Percentiles rank a stretch among this genome's conserved stretches.
Conservation (phyloP, 805 yeast species). For the Starmerella floris region DNA sequence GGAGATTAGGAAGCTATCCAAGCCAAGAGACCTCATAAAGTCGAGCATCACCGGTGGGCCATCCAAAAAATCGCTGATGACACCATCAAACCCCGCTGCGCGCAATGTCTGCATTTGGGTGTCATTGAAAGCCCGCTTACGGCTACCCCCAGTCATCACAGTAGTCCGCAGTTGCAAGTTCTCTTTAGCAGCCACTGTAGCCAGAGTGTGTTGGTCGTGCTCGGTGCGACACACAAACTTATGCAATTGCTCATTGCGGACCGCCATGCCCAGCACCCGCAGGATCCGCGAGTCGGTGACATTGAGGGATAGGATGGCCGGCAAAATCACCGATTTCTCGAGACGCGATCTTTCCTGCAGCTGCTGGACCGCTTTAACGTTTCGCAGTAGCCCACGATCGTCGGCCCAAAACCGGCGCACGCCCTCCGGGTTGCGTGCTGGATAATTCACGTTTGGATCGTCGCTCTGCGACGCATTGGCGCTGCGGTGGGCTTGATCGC, state of each 20-base stretch:
- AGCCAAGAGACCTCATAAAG: conserved; percentile 1
- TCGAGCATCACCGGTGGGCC: conserved; percentile 64
- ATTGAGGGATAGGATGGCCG: conserved; percentile 56
- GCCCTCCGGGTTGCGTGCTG: background rate
- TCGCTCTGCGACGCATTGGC: background rate
- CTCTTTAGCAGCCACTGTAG: conserved; percentile 32
- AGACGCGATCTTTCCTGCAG: conserved; percentile 19
- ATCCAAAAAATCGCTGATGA: conserved; percentile 48
- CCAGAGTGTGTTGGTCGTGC: conserved; percentile 36
- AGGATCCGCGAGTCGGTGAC: conserved; percentile 40
- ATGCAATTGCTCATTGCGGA: conserved; percentile 40
- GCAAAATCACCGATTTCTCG: conserved; percentile 43
- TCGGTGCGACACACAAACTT: conserved; percentile 51
- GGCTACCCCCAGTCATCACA: conserved; percentile 12
- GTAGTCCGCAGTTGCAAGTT: conserved; percentile 19
- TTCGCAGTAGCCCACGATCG: background rate
- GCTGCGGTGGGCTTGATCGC: background rate
- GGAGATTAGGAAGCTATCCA: conserved; percentile 26
- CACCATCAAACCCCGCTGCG: conserved; percentile 65
- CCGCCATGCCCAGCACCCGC: conserved; percentile 42
- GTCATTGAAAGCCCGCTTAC: conserved; percentile 40
- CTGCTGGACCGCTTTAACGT: background rate
- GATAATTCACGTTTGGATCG: background rate
- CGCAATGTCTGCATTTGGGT: conserved; percentile 28
- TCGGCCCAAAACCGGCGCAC: background rate